A percentile compares a stretch with the other conserved stretches of the same genome.
Evolutionary conservation across 106 monocot genomes (phyloP).

Genomic region (Vanilla planifolia): DNA sequence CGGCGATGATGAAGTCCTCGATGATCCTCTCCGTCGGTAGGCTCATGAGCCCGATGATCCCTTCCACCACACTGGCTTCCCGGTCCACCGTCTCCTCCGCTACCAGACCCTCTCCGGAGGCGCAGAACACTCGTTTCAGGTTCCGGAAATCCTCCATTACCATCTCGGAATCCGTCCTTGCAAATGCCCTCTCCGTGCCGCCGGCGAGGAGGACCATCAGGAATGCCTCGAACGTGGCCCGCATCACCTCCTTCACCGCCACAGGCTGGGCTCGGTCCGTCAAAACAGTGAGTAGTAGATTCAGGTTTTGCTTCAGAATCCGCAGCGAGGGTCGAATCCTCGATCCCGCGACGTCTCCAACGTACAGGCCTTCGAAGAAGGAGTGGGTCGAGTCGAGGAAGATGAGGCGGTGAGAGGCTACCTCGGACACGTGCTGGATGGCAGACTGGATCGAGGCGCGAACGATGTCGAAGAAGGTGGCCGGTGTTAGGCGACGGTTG

Average conservation of each 20-base stretch:
- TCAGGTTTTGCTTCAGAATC: constrained; percentile 46
- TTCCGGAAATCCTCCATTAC: constrained; percentile 44
- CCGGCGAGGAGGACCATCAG: constrained; percentile 54
- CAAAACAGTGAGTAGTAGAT: constrained; percentile 27
- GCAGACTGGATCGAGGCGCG: constrained; percentile 41
- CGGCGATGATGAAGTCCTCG: constrained; percentile 43
- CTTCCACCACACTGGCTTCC: constrained; percentile 47
- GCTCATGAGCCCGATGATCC: constrained; percentile 42
- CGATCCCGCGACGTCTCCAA: constrained; percentile 23
- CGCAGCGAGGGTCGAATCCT: constrained; percentile 37
- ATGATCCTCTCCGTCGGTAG: constrained; percentile 36
- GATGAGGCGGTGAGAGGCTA: constrained; percentile 64
- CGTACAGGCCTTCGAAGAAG: constrained; percentile 51
- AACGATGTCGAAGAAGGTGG: constrained; percentile 32
- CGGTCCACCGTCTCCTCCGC: constrained; percentile 47
- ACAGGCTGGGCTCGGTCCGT: constrained; percentile 40
- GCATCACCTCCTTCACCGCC: constrained; percentile 56
- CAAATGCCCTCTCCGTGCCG: constrained; percentile 39
- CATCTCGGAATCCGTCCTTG: constrained; percentile 23
- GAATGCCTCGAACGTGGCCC: constrained; percentile 55
- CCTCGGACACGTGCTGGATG: constrained; percentile 40
- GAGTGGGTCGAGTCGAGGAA: constrained; percentile 47
- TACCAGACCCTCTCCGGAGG: constrained; percentile 50
- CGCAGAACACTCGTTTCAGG: constrained; percentile 42
- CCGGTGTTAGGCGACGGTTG: constrained; percentile 25